Evolutionary conservation across 257 asterid species (phyloP).

Genomic region (Orobanche coerulescens): DNA sequence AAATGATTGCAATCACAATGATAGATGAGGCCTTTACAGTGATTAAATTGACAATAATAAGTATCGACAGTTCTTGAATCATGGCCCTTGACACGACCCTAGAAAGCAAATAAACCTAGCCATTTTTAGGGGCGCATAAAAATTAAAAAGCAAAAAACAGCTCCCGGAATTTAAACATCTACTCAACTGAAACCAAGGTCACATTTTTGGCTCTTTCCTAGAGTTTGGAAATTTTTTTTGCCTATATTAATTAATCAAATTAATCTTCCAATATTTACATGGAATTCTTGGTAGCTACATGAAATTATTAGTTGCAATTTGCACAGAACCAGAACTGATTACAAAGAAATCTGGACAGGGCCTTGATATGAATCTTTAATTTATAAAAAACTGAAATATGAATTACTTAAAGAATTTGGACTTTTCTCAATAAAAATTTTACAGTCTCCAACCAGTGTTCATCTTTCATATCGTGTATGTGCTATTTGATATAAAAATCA

Average conservation of each 20-base stretch:
- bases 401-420: conserved; percentile 9
- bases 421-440: neutral
- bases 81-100: neutral
- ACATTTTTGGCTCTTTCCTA: neutral
- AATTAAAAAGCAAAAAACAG: neutral
- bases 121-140: neutral
- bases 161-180: neutral
- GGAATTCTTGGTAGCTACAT: neutral
- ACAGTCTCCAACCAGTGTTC: neutral
- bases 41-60: neutral
- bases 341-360: conserved; percentile 6
- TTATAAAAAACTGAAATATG: neutral
- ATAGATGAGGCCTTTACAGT: neutral
- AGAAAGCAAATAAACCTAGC: neutral
- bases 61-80: conserved; percentile 1
- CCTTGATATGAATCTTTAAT: conserved; percentile 6
- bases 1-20: neutral
- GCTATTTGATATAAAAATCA: neutral
- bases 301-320: conserved; percentile 4
- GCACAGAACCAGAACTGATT: neutral
- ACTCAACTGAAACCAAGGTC: neutral
- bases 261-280: neutral
- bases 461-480: neutral
- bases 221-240: neutral
- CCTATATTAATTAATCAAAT: neutral